Base-by-base conservation (phyloP, 768 basidiomycete species). In the Agaricus bisporus region DNA sequence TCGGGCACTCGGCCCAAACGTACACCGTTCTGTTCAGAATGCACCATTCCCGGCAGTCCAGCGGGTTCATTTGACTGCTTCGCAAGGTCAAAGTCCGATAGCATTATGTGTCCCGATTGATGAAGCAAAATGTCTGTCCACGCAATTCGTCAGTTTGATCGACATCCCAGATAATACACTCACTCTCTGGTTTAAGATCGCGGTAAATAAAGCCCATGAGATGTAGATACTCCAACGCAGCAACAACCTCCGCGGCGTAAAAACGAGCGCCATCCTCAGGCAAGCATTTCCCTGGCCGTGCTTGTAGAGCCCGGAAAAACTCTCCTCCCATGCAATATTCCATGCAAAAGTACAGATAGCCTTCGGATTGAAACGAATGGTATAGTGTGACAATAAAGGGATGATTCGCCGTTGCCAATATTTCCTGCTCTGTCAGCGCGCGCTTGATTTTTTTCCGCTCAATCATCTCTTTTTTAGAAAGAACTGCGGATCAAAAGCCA, bases 391-490 rank as follows among this genome's bases (percentile, higher is more conserved):
- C 95, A 71, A 99, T 99, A 79, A 99, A 99, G 1, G 97, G 97
- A 67, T 98, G 97, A 65, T 99, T 99, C 29, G 97, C 91, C 20
- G 95, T 95, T 8, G 95, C 95, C 41, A 99, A 81, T 60, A 99
- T 99, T 70, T 98, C 97, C 74, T 98, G 97, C 71, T 99, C 97
- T 4, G 97, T 98, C 64, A 99, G 68, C 8, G 95, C 97, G 57
- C 97, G 85, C 70, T 99, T 99, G 75, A 99, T 95, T 78, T 99
- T 99, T 76, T 95, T 97, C 63, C 97, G 85, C 73, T 95, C 93
- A 69, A 99, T 95, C 95, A 99, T 98, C 77, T 99, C 97, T 76
- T 89, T 91, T 77, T 98, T 98, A 48, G 94, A 97, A 42, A 99
- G 76, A 20, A 99, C 97, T 95, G 69, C 64, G 66, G 66, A 70